Conservation (phyloP, 768 basidiomycete species). For the Chiua virens region DNA sequence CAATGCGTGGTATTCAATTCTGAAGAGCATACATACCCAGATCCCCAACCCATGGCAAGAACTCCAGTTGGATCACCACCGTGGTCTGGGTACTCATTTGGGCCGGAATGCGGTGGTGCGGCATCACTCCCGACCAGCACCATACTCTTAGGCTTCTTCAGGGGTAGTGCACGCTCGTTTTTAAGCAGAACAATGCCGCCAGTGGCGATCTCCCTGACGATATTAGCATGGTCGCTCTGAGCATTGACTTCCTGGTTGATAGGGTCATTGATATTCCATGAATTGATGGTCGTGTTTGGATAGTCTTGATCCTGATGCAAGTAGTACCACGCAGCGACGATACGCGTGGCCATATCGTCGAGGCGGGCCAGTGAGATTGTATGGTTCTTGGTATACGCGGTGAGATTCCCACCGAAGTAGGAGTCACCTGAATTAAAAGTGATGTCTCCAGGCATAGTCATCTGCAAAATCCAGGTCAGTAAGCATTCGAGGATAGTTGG, state of each 20-base stretch:
- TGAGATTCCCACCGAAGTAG: slow-evolving; percentile 63
- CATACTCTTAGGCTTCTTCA: slow-evolving; percentile 58
- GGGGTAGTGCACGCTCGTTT: slow-evolving; percentile 58
- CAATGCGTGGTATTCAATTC: background rate
- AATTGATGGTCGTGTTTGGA: slow-evolving; percentile 24
- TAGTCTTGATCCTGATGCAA: slow-evolving; percentile 33
- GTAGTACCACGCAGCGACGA: slow-evolving; percentile 63
- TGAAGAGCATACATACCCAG: slow-evolving; percentile 44
- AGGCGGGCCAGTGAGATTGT: slow-evolving; percentile 57
- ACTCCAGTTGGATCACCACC: slow-evolving; percentile 62
- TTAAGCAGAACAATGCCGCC: slow-evolving; percentile 70
- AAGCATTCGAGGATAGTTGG: background rate
- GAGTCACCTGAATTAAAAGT: slow-evolving; percentile 34
- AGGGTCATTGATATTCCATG: slow-evolving; percentile 29
- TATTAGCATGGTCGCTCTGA: slow-evolving; percentile 48
- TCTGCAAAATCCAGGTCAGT: slow-evolving; percentile 37
- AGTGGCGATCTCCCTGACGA: slow-evolving; percentile 63
- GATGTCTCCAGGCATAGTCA: slow-evolving; percentile 74
- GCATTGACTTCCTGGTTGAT: slow-evolving; percentile 52
- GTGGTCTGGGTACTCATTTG: slow-evolving; percentile 67
- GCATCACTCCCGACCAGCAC: slow-evolving; percentile 64
- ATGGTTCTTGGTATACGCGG: slow-evolving; percentile 57
- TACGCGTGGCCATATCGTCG: slow-evolving; percentile 72
- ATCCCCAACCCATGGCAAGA: slow-evolving; percentile 93
- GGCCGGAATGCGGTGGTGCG: slow-evolving; percentile 63